A percentile compares a stretch with the other conserved stretches of the same genome.
Evolutionary conservation across 495 filamentous ascomycete species (phyloP).

Genomic region (Neurospora sp.): DNA sequence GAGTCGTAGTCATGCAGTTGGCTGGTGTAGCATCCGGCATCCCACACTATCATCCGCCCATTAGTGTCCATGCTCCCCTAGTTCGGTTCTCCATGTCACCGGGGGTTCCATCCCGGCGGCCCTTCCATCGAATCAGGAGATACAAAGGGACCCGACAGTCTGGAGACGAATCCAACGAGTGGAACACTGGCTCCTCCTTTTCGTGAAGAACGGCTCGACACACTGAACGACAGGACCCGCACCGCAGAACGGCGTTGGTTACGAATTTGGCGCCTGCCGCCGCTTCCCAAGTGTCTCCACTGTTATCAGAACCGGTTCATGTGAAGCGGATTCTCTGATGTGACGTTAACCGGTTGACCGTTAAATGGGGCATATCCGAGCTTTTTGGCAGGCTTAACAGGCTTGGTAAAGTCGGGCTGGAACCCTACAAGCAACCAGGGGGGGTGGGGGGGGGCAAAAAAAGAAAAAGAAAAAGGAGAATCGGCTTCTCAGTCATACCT

Average conservation of each 20-base stretch:
- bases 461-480: neutral
- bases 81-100: neutral
- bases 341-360: neutral
- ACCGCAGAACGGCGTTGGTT: neutral
- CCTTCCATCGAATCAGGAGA: neutral
- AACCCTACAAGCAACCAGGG: neutral
- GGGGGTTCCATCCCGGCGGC: neutral
- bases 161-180: neutral
- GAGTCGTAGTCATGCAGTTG: neutral
- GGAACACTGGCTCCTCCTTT: neutral
- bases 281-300: neutral
- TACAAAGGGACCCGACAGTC: neutral
- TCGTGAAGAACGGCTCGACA: neutral
- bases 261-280: neutral
- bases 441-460: neutral
- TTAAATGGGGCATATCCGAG: neutral
- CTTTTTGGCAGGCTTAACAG: neutral
- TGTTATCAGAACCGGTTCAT: neutral
- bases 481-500: neutral
- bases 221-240: neutral
- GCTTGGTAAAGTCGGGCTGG: neutral
- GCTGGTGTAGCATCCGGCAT: neutral
- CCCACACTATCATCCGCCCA: neutral
- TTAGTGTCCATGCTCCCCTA: neutral
- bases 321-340: neutral